Conservation (phyloP, 2,329 filamentous ascomycete species). For the Aureobasidium sp. region DNA sequence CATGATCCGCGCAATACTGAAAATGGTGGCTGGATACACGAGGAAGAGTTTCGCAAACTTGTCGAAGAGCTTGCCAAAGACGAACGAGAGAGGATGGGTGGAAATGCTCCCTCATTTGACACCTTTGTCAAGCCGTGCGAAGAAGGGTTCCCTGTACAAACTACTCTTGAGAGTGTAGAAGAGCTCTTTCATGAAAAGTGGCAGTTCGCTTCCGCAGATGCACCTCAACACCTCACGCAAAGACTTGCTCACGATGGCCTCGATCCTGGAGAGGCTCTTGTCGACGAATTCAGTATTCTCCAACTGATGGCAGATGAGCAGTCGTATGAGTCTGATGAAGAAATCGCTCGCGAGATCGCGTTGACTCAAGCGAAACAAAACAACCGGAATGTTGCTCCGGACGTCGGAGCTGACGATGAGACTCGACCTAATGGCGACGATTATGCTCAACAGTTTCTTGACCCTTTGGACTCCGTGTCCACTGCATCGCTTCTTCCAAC, state of each 20-base stretch:
- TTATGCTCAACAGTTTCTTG: slow-evolving; percentile 6
- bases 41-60: slow-evolving; percentile 67
- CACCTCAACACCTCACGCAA: neutral
- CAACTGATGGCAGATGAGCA: slow-evolving; percentile 35
- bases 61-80: slow-evolving; percentile 54
- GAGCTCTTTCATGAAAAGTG: slow-evolving; percentile 72
- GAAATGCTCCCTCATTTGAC: slow-evolving; percentile 47
- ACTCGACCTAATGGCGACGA: slow-evolving; percentile 10
- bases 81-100: slow-evolving; percentile 46
- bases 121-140: slow-evolving; percentile 47
- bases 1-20: slow-evolving; percentile 65
- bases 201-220: neutral
- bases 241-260: neutral
- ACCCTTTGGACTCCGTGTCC: slow-evolving; percentile 11
- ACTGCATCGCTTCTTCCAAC: neutral
- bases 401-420: slow-evolving; percentile 9
- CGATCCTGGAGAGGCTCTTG: slow-evolving; percentile 32
- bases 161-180: slow-evolving; percentile 72
- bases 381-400: neutral
- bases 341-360: slow-evolving; percentile 26
- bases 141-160: slow-evolving; percentile 52
- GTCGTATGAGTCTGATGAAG: slow-evolving; percentile 36
- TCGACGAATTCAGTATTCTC: slow-evolving; percentile 55
- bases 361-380: slow-evolving; percentile 23
- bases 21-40: slow-evolving; percentile 83